Base-by-base conservation (phyloP, 2,329 filamentous ascomycete genomes). In the Ophiostoma angusticollis region DNA sequence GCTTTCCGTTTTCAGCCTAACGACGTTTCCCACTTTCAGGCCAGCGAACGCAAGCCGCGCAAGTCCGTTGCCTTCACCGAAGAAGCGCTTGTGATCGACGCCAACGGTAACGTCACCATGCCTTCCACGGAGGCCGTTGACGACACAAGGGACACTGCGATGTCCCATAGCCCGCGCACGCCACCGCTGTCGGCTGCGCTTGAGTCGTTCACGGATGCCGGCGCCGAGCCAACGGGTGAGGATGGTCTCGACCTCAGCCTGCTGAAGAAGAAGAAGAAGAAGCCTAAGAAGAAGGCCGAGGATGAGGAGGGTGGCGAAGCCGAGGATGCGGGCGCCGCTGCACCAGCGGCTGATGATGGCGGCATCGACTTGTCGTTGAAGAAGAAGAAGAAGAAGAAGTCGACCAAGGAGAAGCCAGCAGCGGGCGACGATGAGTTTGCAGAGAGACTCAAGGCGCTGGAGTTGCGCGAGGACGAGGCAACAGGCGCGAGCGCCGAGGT, bases 1-100 rank as follows among this genome's bases (percentile, higher is more conserved):
- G n/a, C n/a, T n/a, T n/a, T n/a, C n/a, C n/a, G n/a, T n/a, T n/a
- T n/a, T n/a, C n/a, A n/a, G n/a, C n/a, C n/a, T n/a, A n/a, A n/a
- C n/a, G n/a, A n/a, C n/a, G n/a, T n/a, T 24, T 24, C 23, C 28
- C 18, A 25, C 28, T 21, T 16, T 11, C 40, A 45, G 39, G 37
- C 31, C 8, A 17, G 43, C n/a, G 42, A 47, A 35, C 48, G 48
- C 41, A 50, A 47, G 33, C 24, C 45, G 14, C 46, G 47, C 11
- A 94, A 96, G 67, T 93, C 85, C 33, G 89, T 96, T 55, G 80
- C 86, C 49, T 96, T 96, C 62, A 87, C 80, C 58, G 83, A 91
- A 62, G 84, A 84, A 55, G 75, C 84, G 53, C 74, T 83, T 49
- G 78, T 94, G 54, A 87, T 95, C 59, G 84, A 93, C 67, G 75